Conservation (phyloP, 306 rosid genomes). For the Purshia tridentata region DNA sequence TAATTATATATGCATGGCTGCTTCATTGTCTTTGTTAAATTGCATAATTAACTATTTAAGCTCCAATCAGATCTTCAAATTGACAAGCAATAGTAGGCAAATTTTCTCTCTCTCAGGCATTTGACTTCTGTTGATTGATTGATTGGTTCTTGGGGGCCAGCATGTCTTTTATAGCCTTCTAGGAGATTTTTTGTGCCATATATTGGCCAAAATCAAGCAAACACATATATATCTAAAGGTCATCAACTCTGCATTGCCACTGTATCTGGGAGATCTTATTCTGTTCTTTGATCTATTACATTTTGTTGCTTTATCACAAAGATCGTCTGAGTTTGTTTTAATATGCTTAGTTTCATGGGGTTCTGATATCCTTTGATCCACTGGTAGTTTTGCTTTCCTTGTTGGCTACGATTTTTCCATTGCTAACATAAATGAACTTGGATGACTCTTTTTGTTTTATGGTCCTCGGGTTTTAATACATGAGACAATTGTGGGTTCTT, state of each 20-base stretch:
- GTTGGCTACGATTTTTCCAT: not conserved
- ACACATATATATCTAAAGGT: not conserved
- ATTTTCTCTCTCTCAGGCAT: not conserved
- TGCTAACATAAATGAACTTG: not conserved
- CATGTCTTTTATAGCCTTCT: not conserved
- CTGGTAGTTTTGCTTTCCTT: not conserved
- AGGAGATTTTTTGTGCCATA: too few species aligned
- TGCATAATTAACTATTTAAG: not conserved
- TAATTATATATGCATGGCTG: not conserved
- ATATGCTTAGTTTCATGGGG: not conserved
- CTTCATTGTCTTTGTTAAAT: not conserved
- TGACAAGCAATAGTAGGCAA: not conserved
- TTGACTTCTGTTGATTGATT: not conserved
- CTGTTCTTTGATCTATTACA: not conserved
- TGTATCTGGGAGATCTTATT: conserved; percentile 5
- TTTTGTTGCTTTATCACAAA: not conserved
- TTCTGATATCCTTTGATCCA: not conserved
- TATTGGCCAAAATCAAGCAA: too few species aligned
- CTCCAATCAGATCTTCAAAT: not conserved
- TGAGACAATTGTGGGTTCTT: not conserved
- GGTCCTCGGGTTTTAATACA: not conserved
- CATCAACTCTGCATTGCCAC: not conserved
- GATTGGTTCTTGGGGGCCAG: not conserved
- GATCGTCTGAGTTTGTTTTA: not conserved
- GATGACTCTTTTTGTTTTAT: not conserved